These are phyloP conservation scores for Neofusicoccum parvum DNA, from an alignment of 2,329 filamentous ascomycete species.

Conservation along the genomic window DNA sequence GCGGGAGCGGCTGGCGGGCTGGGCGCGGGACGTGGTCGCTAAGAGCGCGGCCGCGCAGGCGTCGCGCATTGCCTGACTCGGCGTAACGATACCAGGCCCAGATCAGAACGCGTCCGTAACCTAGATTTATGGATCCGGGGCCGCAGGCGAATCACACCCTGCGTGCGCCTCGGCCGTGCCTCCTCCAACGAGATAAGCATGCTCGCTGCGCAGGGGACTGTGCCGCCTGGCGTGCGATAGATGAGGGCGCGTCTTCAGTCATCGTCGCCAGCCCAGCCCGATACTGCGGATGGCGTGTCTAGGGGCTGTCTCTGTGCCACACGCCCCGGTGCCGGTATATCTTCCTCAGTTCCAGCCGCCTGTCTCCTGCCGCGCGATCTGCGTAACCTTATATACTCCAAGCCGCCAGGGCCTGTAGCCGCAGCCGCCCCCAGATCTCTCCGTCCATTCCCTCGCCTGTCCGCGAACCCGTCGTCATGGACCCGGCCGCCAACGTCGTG, in stretches of 20 bases:
- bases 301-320: background rate
- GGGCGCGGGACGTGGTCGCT: too few species aligned
- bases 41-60: too few species aligned
- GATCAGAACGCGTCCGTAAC: background rate
- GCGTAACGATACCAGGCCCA: constrained; percentile 6
- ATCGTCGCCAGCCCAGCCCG: background rate
- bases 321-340: too few species aligned
- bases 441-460: too few species aligned
- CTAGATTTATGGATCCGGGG: background rate
- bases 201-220: background rate
- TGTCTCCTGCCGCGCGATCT: background rate
- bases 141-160: constrained; percentile 4
- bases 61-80: too few species aligned
- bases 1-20: too few species aligned
- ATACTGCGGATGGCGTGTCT: background rate
- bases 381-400: constrained; percentile 2
- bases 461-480: background rate
- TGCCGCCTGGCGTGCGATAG: background rate
- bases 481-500: background rate
- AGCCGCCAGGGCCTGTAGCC: too few species aligned
- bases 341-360: background rate
- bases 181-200: constrained; percentile 16
- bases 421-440: too few species aligned
- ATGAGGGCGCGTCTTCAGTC: background rate
- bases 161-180: background rate